Percentiles rank a stretch among this genome's conserved stretches.
These are phyloP conservation scores for Cyberlindnera xylosilytica DNA, from an alignment of 805 yeast genomes.

Conservation along the genomic window DNA sequence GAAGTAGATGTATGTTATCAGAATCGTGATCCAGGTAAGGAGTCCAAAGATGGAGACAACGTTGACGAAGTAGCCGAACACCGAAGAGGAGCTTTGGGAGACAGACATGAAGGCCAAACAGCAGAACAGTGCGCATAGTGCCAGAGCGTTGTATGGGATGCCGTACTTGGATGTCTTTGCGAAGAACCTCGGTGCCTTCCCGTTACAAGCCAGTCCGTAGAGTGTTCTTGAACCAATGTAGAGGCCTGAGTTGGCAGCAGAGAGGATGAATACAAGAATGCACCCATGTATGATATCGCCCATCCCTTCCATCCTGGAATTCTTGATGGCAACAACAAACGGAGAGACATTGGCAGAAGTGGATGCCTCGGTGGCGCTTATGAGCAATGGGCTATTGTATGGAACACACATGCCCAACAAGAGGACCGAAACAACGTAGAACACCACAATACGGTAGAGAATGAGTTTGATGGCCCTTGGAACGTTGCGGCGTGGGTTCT, in stretches of 20 bases:
- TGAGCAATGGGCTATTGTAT: conserved; percentile 47
- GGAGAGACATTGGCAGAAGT: conserved; percentile 75
- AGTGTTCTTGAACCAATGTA: conserved; percentile 75
- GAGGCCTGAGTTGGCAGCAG: conserved; percentile 78
- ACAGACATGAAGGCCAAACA: conserved; percentile 70
- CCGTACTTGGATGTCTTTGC: conserved; percentile 49
- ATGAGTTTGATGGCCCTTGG: conserved; percentile 71
- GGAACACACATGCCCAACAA: conserved; percentile 69
- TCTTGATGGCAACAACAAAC: conserved; percentile 75
- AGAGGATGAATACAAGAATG: conserved; percentile 71
- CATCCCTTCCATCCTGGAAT: conserved; percentile 59
- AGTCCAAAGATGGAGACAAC: conserved; percentile 75
- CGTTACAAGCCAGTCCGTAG: conserved; percentile 68
- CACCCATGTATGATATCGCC: conserved; percentile 78
- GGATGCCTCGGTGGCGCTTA: conserved; percentile 44
- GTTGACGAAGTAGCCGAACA: conserved; percentile 69
- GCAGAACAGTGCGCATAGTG: conserved; percentile 48
- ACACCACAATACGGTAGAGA: conserved; percentile 63
- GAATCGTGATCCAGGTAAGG: conserved; percentile 70
- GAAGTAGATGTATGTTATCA: conserved; percentile 65
- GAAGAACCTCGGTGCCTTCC: conserved; percentile 55
- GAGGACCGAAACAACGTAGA: conserved; percentile 59
- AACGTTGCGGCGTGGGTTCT: conserved; percentile 63
- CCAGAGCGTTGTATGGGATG: conserved; percentile 62
- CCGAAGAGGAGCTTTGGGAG: conserved; percentile 49